phyloP scores from a whole-genome alignment of 257 asterid genomes.

The Galeopsis tetrahit region DNA sequence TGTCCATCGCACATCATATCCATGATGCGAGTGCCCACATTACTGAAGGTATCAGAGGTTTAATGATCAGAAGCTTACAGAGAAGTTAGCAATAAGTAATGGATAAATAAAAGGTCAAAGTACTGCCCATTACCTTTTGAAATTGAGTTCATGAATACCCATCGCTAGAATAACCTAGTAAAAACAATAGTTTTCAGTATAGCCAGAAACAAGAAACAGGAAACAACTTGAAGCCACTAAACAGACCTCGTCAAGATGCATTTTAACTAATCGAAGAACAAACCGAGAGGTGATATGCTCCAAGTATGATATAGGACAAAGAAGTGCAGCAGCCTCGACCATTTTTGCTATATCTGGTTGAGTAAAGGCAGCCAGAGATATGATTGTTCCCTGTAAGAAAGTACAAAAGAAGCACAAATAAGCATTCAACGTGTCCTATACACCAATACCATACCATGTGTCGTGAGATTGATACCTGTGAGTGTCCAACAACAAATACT shows the following conservation, averaged over 20 bases:
- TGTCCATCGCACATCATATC: conserved; percentile 88
- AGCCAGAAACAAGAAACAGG: conserved; percentile 17
- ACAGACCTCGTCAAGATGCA: conserved; percentile 84
- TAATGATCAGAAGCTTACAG: conserved; percentile 32
- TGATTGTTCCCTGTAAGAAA: conserved; percentile 81
- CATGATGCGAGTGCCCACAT: conserved; percentile 60
- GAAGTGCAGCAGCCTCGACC: conserved; percentile 97
- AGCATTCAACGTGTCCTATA: conserved; percentile 28
- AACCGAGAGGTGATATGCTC: conserved; percentile 74
- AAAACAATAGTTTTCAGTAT: conserved; percentile 28
- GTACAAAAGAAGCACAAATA: conserved; percentile 27
- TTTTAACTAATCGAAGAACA: conserved; percentile 67
- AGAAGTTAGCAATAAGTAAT: conserved; percentile 17
- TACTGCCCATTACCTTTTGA: conserved; percentile 63
- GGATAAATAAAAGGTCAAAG: conserved; percentile 28
- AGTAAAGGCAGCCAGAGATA: conserved; percentile 93
- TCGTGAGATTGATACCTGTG: conserved; percentile 69
- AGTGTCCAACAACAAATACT: conserved; percentile 85
- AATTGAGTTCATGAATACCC: conserved; percentile 91
- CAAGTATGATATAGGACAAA: conserved; percentile 89
- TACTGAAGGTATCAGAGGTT: conserved; percentile 48
- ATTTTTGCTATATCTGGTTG: conserved; percentile 76
- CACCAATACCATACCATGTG: not conserved
- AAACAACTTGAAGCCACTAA: conserved; percentile 27
- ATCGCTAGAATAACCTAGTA: conserved; percentile 69